Evolutionary conservation across 192 early-diverging fungal species (phyloP).

Genomic region (Gigaspora rosea): DNA sequence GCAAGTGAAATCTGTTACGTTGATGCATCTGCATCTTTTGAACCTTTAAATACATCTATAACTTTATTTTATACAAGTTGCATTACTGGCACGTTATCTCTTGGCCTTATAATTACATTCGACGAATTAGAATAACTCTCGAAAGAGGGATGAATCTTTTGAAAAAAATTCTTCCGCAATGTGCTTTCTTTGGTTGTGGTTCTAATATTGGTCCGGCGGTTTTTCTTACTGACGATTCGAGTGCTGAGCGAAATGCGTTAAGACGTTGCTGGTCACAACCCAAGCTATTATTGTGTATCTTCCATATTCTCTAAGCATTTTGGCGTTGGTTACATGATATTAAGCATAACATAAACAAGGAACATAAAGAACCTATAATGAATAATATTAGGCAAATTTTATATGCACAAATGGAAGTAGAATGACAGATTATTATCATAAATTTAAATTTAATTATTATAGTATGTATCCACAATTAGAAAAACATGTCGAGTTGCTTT

Average conservation of each 20-base stretch:
- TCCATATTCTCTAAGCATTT: background rate
- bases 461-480: background rate
- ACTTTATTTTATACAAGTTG: background rate
- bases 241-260: background rate
- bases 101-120: background rate
- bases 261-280: background rate
- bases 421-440: no score
- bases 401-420: no score
- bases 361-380: no score
- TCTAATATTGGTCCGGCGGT: background rate
- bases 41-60: background rate
- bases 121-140: constrained; percentile 5
- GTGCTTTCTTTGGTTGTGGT: background rate
- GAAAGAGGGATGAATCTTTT: constrained; percentile 12
- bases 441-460: background rate
- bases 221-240: background rate
- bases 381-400: no score
- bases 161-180: background rate
- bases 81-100: background rate
- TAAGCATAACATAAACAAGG: no score
- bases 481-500: no score
- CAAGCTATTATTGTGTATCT: background rate
- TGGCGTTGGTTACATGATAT: background rate
- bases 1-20: background rate
- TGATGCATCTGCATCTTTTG: background rate